phyloP scores from a whole-genome alignment of 2,329 filamentous ascomycete genomes.

The Mollisiaceae sp. region DNA sequence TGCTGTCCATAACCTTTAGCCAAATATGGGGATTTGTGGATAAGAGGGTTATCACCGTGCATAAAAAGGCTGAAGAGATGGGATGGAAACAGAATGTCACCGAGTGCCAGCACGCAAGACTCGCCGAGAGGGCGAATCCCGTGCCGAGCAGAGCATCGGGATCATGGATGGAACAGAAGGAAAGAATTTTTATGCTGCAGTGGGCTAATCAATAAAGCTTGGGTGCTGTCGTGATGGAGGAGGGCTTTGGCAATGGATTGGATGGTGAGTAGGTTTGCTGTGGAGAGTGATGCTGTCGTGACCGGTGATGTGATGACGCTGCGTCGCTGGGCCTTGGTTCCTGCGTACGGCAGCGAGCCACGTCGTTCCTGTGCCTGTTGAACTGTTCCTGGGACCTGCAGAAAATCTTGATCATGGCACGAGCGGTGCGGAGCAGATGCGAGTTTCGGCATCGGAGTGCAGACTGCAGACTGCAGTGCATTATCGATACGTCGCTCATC shows the following conservation, averaged over 20 bases:
- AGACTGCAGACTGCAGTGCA: background rate
- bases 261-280: background rate
- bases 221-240: constrained; percentile 3
- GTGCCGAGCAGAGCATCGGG: background rate
- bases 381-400: constrained; percentile 12
- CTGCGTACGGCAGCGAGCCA: background rate
- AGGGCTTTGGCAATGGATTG: background rate
- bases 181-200: constrained; percentile 2
- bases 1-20: constrained; percentile 6
- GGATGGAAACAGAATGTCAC: background rate
- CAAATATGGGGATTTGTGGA: background rate
- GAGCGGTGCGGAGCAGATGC: no score
- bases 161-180: background rate
- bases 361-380: constrained; percentile 8
- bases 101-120: background rate
- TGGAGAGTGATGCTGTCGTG: background rate
- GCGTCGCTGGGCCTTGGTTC: no score
- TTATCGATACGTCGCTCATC: background rate
- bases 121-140: background rate
- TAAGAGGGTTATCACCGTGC: background rate
- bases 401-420: background rate
- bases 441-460: background rate
- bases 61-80: background rate
- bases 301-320: background rate
- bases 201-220: background rate